These are phyloP conservation scores for Perkinsela sp. DNA, from an alignment of 208 protist species.

Conservation along the genomic window DNA sequence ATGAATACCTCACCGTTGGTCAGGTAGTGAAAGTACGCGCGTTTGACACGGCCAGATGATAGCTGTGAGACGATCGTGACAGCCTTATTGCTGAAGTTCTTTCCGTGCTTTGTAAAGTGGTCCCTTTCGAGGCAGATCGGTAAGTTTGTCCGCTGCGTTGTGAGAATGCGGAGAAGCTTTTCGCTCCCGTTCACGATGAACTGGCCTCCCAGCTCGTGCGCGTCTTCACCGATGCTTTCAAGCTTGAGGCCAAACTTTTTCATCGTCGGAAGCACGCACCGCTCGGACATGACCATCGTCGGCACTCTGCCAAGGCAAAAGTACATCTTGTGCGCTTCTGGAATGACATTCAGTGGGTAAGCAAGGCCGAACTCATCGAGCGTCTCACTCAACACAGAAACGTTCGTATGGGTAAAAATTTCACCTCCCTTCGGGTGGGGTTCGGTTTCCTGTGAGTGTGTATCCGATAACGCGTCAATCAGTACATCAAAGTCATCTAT, in stretches of 20 bases:
- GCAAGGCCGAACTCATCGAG: not conserved
- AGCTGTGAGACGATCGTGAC: constrained; percentile 75
- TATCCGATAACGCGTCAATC: not conserved
- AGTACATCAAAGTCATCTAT: no score
- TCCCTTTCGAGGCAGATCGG: constrained; percentile 63
- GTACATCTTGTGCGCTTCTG: not conserved
- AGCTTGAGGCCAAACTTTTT: constrained; percentile 10
- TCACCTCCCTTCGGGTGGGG: not conserved
- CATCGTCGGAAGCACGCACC: constrained; percentile 23
- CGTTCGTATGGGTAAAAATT: not conserved
- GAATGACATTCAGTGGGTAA: not conserved
- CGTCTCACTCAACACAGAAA: not conserved
- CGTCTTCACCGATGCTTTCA: constrained; percentile 42
- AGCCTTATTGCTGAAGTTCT: constrained; percentile 74
- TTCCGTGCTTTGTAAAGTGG: constrained; percentile 61
- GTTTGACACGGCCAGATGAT: constrained; percentile 61
- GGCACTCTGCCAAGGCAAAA: constrained; percentile 13
- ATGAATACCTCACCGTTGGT: constrained; percentile 49
- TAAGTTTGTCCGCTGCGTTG: constrained; percentile 78
- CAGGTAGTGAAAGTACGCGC: constrained; percentile 88
- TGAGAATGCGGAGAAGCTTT: constrained; percentile 80
- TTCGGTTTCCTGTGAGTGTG: not conserved
- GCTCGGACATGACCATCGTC: constrained; percentile 28
- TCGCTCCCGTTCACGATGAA: constrained; percentile 94
- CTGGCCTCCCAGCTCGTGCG: constrained; percentile 89